Base-by-base conservation (phyloP, 371 early-diverging fungal genomes). In the Capillidium heterosporum region DNA sequence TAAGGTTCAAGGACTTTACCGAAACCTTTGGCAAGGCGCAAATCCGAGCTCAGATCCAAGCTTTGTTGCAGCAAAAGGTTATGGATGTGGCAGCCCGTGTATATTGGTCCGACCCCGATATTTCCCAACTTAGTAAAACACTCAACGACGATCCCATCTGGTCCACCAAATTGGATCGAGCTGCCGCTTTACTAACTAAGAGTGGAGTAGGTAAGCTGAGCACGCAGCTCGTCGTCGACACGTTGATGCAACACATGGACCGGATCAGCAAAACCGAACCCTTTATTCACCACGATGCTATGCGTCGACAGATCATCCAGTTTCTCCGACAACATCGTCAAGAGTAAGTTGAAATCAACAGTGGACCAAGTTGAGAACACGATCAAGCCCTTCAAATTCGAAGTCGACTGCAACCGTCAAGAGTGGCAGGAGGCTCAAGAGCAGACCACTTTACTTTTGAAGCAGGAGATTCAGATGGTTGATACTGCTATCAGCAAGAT, bases 311-410 rank as follows among this genome's bases (percentile, higher is more conserved):
- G 27, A 78, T 95, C 54, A 70, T 87, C 63, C 75, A 79, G 47
- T 87, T n/a, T 91, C 61, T 82, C 83, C 7, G 77, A 81, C 56
- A 87, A 85, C 41, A 82, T 94, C 42, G 58, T 97, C 61, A 79
- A 88, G 32, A 71, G 72, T 51, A 89, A 92, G 56, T 89, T 86
- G 65, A 76, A 85, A 50, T 71, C 85, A 1, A 85, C 89, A 0
- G 84, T 91, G 10, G 96, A 95, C 61, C 94, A 93, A 68, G 95
- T 97, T 5, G 98, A 97, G 63, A 95, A 95, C 67, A 90, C 94
- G 7, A 91, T 97, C 68, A 95, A 95, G 68, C 98, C 96, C 2
- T 94, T 82, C 75, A 97, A 97, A 71, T 89, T 87, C 59, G 96
- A 95, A 70, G 86, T 93, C 2, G 95, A 95, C 59, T 81, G 87